Conservation (phyloP, 345 rosid genomes). For the Linum tenue region DNA sequence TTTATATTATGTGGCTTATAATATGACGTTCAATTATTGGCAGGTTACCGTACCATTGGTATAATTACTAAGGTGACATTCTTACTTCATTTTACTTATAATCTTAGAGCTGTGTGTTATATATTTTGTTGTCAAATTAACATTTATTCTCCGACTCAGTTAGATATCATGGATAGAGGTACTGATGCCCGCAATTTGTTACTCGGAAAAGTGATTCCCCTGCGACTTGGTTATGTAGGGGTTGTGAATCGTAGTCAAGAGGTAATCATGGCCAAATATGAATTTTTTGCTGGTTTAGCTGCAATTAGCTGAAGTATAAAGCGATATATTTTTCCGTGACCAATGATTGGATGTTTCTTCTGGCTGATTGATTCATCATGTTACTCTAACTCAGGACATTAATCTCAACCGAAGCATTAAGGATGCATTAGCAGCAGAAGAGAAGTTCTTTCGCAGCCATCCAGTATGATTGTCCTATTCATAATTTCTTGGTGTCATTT, state of each 20-base stretch:
- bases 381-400: slow-evolving; percentile 51
- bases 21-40: slow-evolving; percentile 8
- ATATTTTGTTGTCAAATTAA: slow-evolving; percentile 3
- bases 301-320: not conserved
- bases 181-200: slow-evolving; percentile 83
- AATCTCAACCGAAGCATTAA: slow-evolving; percentile 71
- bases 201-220: slow-evolving; percentile 86
- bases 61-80: slow-evolving; percentile 73
- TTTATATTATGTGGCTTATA: slow-evolving; percentile 6
- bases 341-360: not conserved
- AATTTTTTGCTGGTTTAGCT: not conserved
- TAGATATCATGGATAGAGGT: slow-evolving; percentile 99
- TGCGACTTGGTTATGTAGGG: slow-evolving; percentile 91
- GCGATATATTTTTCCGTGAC: not conserved
- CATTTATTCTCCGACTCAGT: slow-evolving; percentile 34
- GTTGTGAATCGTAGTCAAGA: slow-evolving; percentile 94
- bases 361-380: not conserved
- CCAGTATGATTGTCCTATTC: slow-evolving; percentile 50
- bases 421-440: slow-evolving; percentile 89
- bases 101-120: not conserved
- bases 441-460: slow-evolving; percentile 82
- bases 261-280: slow-evolving; percentile 30
- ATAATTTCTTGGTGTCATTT: slow-evolving; percentile 8
- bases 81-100: not conserved
- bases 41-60: slow-evolving; percentile 89